phyloP scores from a whole-genome alignment of 495 filamentous ascomycete genomes.

The Penicillium pancosmium region DNA sequence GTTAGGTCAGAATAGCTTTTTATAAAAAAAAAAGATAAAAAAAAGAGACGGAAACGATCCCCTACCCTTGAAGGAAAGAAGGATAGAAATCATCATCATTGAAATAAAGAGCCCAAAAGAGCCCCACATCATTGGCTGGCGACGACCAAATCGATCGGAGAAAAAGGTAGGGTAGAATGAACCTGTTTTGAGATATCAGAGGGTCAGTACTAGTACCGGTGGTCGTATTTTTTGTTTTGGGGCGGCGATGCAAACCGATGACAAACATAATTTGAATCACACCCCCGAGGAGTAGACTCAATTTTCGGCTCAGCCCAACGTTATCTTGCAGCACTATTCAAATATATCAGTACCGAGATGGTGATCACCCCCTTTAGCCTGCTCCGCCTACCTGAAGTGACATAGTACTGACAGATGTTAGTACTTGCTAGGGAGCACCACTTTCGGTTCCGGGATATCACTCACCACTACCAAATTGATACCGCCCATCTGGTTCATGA shows the following conservation, averaged over 20 bases:
- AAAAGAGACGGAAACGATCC: background rate
- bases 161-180: slow-evolving; percentile 37
- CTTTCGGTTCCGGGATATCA: background rate
- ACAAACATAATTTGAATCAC: slow-evolving; percentile 46
- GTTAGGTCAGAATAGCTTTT: too few species aligned
- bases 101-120: slow-evolving; percentile 44
- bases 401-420: slow-evolving; percentile 40
- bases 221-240: background rate
- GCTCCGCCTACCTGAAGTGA: slow-evolving; percentile 36
- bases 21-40: too few species aligned
- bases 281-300: slow-evolving; percentile 52
- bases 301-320: slow-evolving; percentile 50
- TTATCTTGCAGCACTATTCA: slow-evolving; percentile 43
- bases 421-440: background rate
- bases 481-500: slow-evolving; percentile 40
- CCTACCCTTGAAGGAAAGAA: slow-evolving; percentile 34
- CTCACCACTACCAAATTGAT: slow-evolving; percentile 53
- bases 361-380: background rate
- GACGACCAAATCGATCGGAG: slow-evolving; percentile 52
- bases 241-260: slow-evolving; percentile 19
- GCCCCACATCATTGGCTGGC: slow-evolving; percentile 56
- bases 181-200: slow-evolving; percentile 15
- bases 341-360: background rate
- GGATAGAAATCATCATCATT: slow-evolving; percentile 50
- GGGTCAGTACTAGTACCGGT: background rate